Evolutionary conservation across 495 filamentous ascomycete species (phyloP).

Genomic region (Chlorociboria aeruginascens): DNA sequence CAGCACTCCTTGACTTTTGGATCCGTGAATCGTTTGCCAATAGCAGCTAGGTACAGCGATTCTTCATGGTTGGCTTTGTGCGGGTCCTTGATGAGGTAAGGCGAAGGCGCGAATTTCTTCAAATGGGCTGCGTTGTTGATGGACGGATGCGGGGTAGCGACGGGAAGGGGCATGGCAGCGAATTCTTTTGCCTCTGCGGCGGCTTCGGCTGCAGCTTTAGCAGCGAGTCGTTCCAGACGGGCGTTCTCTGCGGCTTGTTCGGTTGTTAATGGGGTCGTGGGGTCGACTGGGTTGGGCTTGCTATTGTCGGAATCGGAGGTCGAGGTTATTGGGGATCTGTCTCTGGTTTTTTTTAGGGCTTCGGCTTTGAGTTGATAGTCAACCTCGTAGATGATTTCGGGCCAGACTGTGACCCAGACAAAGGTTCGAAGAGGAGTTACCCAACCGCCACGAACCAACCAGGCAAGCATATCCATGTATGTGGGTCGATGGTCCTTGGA

Average conservation of each 20-base stretch:
- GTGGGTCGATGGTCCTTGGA: constrained; percentile 76
- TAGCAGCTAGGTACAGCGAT: constrained; percentile 61
- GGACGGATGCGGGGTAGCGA: constrained; percentile 33
- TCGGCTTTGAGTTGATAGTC: constrained; percentile 43
- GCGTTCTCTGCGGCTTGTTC: constrained; percentile 31
- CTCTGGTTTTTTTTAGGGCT: constrained; percentile 20
- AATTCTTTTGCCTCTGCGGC: constrained; percentile 36
- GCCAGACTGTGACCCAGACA: constrained; percentile 61
- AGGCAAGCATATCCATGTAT: constrained; percentile 84
- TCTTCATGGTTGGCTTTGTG: constrained; percentile 47
- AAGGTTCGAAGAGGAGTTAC: constrained; percentile 85
- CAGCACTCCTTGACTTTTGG: constrained; percentile 29
- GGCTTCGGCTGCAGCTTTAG: constrained; percentile 31
- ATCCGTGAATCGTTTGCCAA: constrained; percentile 44
- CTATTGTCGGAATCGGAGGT: constrained; percentile 9
- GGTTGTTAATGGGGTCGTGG: constrained; percentile 13
- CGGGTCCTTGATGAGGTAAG: constrained; percentile 44
- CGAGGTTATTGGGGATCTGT: not conserved
- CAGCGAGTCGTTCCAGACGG: constrained; percentile 37
- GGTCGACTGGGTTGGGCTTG: not conserved
- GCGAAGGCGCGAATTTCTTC: constrained; percentile 29
- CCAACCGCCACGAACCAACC: constrained; percentile 85
- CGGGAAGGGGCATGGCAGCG: constrained; percentile 30
- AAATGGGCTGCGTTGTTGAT: constrained; percentile 36
- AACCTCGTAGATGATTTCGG: constrained; percentile 49